Evolutionary conservation across 1,284 basidiomycete genomes (phyloP).

Genomic region (Cutaneotrichosporon sp.): DNA sequence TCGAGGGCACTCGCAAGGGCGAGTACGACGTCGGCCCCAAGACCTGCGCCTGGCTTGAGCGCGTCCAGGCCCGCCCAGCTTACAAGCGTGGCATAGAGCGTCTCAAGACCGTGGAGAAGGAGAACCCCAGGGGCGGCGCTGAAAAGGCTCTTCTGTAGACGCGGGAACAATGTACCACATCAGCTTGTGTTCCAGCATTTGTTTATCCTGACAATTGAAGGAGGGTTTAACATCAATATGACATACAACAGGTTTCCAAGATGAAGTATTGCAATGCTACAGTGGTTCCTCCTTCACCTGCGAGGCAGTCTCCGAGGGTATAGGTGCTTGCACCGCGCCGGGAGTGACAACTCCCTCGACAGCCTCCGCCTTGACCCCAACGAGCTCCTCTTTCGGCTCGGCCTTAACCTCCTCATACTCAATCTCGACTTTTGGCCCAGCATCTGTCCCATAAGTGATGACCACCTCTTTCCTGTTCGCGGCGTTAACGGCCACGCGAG

Average conservation of each 20-base stretch:
- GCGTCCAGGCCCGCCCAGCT: constrained; percentile 8
- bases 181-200: no score
- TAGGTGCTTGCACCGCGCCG: no score
- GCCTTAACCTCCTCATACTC: constrained; percentile 53
- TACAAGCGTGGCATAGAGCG: constrained; percentile 6
- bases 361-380: background rate
- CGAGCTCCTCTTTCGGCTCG: background rate
- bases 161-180: no score
- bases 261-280: background rate
- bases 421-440: constrained; percentile 29
- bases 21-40: constrained; percentile 4
- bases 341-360: background rate
- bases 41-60: constrained; percentile 11
- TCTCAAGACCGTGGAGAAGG: constrained; percentile 10
- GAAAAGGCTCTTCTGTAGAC: no score
- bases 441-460: constrained; percentile 47
- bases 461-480: constrained; percentile 41
- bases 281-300: background rate
- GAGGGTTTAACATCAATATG: no score
- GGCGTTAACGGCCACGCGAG: constrained; percentile 37
- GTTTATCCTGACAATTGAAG: no score
- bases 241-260: background rate
- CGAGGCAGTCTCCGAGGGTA: background rate
- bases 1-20: background rate
- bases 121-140: background rate